Conservation (phyloP, 306 rosid genomes). For the Cercis canadensis region DNA sequence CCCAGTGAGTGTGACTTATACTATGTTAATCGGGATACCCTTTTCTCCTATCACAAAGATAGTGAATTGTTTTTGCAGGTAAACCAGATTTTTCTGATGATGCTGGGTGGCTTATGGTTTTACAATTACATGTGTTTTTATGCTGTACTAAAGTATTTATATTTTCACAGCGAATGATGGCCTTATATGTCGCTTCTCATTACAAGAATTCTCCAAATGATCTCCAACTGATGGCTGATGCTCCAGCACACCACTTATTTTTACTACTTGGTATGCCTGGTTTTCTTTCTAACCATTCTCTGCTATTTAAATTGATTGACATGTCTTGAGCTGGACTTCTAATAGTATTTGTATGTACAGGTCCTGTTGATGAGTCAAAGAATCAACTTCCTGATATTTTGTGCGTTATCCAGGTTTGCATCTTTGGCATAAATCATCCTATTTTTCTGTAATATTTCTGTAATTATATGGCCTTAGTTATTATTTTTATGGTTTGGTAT, state of each 20-base stretch:
- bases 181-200: slow-evolving; percentile 93
- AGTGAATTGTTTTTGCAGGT: slow-evolving; percentile 99
- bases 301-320: slow-evolving; percentile 19
- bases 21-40: slow-evolving; percentile 95
- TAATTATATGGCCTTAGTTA: neutral
- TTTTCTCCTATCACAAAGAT: slow-evolving; percentile 88
- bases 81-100: slow-evolving; percentile 31
- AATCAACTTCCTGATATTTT: slow-evolving; percentile 97
- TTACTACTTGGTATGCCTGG: slow-evolving; percentile 80
- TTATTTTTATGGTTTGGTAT: neutral
- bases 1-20: slow-evolving; percentile 88
- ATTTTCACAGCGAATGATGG: slow-evolving; percentile 92
- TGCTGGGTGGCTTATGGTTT: slow-evolving; percentile 29
- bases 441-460: neutral
- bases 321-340: slow-evolving; percentile 28
- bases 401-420: slow-evolving; percentile 92
- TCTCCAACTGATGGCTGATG: slow-evolving; percentile 95
- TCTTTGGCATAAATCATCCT: slow-evolving; percentile 27
- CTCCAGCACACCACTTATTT: slow-evolving; percentile 97
- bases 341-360: slow-evolving; percentile 52
- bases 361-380: slow-evolving; percentile 91
- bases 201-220: slow-evolving; percentile 99
- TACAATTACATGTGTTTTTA: slow-evolving; percentile 14
- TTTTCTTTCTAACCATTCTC: slow-evolving; percentile 33
- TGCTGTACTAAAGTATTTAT: slow-evolving; percentile 39